Evolutionary conservation across 352 stramenopile species (phyloP).

Genomic region (Bremia lactucae): DNA sequence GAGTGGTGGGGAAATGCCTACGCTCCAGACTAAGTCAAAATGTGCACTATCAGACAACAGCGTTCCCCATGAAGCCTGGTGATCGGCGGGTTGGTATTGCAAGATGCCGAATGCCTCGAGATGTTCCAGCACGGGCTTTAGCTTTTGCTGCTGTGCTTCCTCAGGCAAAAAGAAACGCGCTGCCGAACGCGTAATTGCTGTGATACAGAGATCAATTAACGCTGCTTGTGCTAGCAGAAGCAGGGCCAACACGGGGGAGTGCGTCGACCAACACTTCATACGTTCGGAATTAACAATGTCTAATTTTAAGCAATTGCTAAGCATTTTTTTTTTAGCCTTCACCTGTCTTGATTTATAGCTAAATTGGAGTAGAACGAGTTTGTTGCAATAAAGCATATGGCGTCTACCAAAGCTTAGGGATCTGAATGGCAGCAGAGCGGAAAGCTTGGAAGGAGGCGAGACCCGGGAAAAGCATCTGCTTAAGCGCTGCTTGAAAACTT

Average conservation of each 20-base stretch:
- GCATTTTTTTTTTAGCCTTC: no score
- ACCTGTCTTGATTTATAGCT: no score
- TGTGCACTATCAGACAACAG: conserved; percentile 29
- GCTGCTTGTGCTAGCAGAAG: conserved; percentile 8
- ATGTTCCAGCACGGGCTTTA: conserved; percentile 37
- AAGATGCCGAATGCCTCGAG: conserved; percentile 43
- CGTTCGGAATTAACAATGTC: no score
- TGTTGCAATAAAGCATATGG: neutral
- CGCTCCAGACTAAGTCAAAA: conserved; percentile 68
- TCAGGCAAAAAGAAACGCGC: conserved; percentile 51
- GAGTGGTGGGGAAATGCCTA: conserved; percentile 16
- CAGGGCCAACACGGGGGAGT: conserved; percentile 4
- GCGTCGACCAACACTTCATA: no score
- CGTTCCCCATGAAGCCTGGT: conserved; percentile 28
- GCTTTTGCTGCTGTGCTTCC: conserved; percentile 14
- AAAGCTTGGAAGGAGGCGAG: conserved; percentile 71
- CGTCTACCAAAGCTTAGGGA: conserved; percentile 58
- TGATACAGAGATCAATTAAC: neutral
- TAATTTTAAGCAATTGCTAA: no score
- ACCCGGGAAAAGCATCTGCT: conserved; percentile 90
- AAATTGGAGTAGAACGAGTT: no score
- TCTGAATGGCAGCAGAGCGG: conserved; percentile 53
- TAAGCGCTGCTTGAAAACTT: conserved; percentile 88
- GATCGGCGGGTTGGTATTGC: conserved; percentile 27
- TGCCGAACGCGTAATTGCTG: conserved; percentile 5